Conservation (phyloP, 768 basidiomycete genomes). For the Cantharellus cinnabarinus region DNA sequence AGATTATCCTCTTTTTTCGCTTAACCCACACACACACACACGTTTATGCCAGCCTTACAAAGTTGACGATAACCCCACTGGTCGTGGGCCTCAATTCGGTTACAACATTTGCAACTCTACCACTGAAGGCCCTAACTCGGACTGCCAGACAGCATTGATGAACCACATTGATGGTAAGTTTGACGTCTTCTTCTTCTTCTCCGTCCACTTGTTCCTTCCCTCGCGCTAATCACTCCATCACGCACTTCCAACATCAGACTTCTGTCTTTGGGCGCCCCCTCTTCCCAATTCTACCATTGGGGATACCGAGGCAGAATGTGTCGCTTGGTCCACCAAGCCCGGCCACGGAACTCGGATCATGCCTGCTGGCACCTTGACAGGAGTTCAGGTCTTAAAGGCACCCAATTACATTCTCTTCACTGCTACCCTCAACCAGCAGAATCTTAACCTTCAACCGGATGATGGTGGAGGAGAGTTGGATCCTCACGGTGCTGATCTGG, state of each 20-base stretch:
- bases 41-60: conserved; percentile 12
- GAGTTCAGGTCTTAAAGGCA: conserved; percentile 49
- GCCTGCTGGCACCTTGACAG: conserved; percentile 27
- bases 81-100: conserved; percentile 37
- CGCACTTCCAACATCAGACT: conserved; percentile 6
- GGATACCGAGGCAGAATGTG: conserved; percentile 17
- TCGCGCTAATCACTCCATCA: background rate
- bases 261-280: conserved; percentile 13
- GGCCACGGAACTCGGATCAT: conserved; percentile 12
- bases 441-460: conserved; percentile 19
- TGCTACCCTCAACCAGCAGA: conserved; percentile 28
- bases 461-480: conserved; percentile 20
- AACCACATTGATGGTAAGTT: conserved; percentile 25
- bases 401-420: conserved; percentile 58
- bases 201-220: background rate
- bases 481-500: conserved; percentile 8
- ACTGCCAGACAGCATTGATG: conserved; percentile 49
- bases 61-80: conserved; percentile 16
- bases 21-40: background rate
- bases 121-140: conserved; percentile 35
- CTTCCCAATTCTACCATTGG: conserved; percentile 14
- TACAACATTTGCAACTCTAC: conserved; percentile 50
- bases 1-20: background rate
- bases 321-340: conserved; percentile 20
- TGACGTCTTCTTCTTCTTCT: background rate